Base-by-base conservation (phyloP, 2,329 filamentous ascomycete genomes). In the Verruconis gallopava region DNA sequence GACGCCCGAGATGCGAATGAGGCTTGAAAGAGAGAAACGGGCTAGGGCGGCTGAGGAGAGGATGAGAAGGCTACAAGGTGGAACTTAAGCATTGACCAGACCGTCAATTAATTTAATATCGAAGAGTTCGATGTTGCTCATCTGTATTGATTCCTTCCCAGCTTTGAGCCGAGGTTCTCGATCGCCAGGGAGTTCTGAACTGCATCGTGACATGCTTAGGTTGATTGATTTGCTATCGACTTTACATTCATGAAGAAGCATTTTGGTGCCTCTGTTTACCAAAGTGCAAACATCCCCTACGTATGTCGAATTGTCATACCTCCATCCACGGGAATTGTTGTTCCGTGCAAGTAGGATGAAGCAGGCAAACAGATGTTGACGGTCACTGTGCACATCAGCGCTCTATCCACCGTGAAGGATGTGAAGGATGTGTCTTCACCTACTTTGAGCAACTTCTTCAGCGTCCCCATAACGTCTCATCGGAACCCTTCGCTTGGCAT, bases 31-130 rank as follows among this genome's bases (percentile, higher is more conserved):
- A 51, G 91, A 98, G 63, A 71, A 86, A 51, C 79, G 89, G 54
- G 91, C 91, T 3, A 76, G 89, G 52, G 91, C 91, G 5, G 89
- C 88, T 0, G 91, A 96, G 62, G 88, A 89, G 65, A 76, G 89
- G 55, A 71, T 95, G 46, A 77, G 72, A 62, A 71, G 72, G 25
- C 25, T 30, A 9, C 25, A 30, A n/a, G 25, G 25, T n/a, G 25
- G 25, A n/a, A 30, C 9, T 30, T 30, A n/a, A 30, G 25, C n/a
- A 30, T n/a, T n/a, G n/a, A n/a, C n/a, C n/a, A n/a, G n/a, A n/a
- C n/a, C n/a, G n/a, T n/a, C n/a, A n/a, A n/a, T n/a, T n/a, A n/a
- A n/a, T n/a, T n/a, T n/a, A n/a, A n/a, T n/a, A n/a, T n/a, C n/a
- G n/a, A n/a, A n/a, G n/a, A n/a, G n/a, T n/a, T n/a, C n/a, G n/a